Conservation (phyloP, 352 stramenopile species). For the Phytophthora tubulina region DNA sequence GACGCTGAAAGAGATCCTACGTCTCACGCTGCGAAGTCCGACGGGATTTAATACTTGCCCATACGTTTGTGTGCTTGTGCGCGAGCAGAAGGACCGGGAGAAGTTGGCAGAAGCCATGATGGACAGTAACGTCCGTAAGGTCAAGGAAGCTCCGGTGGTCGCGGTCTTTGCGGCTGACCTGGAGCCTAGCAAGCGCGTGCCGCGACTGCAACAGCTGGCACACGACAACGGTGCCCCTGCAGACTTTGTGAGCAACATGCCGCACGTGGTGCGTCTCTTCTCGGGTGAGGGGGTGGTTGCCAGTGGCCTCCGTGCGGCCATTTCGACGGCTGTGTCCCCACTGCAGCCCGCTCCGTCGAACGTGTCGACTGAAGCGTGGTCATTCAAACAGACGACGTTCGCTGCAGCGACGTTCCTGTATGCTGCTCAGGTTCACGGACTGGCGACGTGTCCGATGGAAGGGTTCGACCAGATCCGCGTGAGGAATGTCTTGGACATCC, state of each 20-base stretch:
- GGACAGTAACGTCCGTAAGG: slow-evolving; percentile 73
- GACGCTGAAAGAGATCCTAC: slow-evolving; percentile 70
- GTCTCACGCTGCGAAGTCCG: slow-evolving; percentile 74
- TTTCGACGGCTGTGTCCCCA: slow-evolving; percentile 74
- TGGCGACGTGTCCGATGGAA: slow-evolving; percentile 85
- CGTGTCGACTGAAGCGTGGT: slow-evolving; percentile 79
- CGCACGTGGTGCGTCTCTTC: slow-evolving; percentile 73
- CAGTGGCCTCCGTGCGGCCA: slow-evolving; percentile 56
- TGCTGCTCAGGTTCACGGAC: slow-evolving; percentile 70
- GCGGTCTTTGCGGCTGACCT: slow-evolving; percentile 83
- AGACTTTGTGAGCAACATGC: slow-evolving; percentile 66
- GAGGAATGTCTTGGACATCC: slow-evolving; percentile 75
- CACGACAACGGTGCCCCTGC: slow-evolving; percentile 58
- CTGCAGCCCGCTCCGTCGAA: slow-evolving; percentile 66
- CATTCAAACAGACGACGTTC: slow-evolving; percentile 85
- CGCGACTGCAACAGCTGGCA: slow-evolving; percentile 75
- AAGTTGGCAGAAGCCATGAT: slow-evolving; percentile 82
- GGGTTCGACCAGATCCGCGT: slow-evolving; percentile 79
- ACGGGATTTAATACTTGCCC: slow-evolving; percentile 87
- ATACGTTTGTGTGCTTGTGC: slow-evolving; percentile 82
- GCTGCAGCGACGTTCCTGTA: slow-evolving; percentile 78
- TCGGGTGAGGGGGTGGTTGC: slow-evolving; percentile 75
- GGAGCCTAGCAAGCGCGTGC: slow-evolving; percentile 82
- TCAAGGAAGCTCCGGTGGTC: slow-evolving; percentile 80
- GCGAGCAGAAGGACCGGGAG: slow-evolving; percentile 73